A percentile compares a stretch with the other conserved stretches of the same genome.
These are phyloP conservation scores for Gossypium mustelinum DNA, from an alignment of 345 rosid species.

Conservation along the genomic window DNA sequence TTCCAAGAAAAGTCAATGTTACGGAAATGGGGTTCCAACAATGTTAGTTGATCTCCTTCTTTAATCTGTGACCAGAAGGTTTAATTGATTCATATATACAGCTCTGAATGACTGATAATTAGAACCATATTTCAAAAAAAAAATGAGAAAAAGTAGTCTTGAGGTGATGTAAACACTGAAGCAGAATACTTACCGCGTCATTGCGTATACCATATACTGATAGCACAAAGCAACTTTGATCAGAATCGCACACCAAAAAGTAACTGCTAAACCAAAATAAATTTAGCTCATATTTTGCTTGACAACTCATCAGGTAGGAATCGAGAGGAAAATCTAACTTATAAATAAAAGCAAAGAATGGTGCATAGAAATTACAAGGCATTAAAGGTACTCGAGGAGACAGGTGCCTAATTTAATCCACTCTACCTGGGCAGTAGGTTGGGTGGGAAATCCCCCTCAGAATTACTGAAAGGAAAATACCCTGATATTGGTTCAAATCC, in stretches of 20 bases:
- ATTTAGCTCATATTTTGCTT: background rate
- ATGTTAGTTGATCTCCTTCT: conserved; percentile 56
- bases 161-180: background rate
- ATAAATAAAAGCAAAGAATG: background rate
- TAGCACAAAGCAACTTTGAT: conserved; percentile 52
- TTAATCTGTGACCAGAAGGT: conserved; percentile 42
- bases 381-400: background rate
- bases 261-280: conserved; percentile 40
- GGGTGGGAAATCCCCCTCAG: background rate
- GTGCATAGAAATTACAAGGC: background rate
- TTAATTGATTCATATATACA: conserved; percentile 2
- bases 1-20: conserved; percentile 50
- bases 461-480: background rate
- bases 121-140: background rate
- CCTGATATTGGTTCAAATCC: background rate
- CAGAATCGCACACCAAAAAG: conserved; percentile 60
- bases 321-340: background rate
- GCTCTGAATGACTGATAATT: background rate
- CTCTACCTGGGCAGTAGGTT: background rate
- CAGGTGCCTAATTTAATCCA: background rate
- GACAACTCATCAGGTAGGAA: background rate
- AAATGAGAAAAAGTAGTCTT: background rate
- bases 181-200: conserved; percentile 45
- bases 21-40: conserved; percentile 47
- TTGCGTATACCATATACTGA: conserved; percentile 49